Evolutionary conservation across 345 rosid genomes (phyloP), one percentile per base, ranked within the genome.

Genomic region (Lumnitzera littorea): DNA sequence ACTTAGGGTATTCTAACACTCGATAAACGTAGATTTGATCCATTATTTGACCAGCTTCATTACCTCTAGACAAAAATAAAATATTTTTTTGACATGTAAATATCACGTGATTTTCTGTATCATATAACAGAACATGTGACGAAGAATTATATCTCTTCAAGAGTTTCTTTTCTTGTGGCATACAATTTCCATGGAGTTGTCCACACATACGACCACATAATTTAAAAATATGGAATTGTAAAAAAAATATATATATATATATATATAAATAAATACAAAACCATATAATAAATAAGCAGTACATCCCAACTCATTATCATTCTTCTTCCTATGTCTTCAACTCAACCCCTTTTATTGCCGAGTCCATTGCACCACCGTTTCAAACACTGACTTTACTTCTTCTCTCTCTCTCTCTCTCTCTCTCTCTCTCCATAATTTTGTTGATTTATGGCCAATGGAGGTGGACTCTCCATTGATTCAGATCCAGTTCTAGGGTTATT

Each of bases 391-490:
- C 43, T 36, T 36, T 36, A 36, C 43, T 36, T 36, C 31, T 27
- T 70, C 57, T 51, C 50, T 57, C 67, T 57, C 60, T 62, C 71
- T 61, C 75, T 51, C 68, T 53, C 70, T 24, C 53, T 25, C 24
- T 41, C 56, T 65, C 46, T 70, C 60, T 61, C 23, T 15, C 46
- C 15, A 55, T 9, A 20, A 50, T 15, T 25, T 51, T 70, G 67
- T 75, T 51, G 63, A 72, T 84, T 71, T 70, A 85, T 82, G 86
- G 86, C 86, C 76, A 75, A 59, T 31, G 75, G 69, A 60, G 67
- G 78, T 72, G 79, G 82, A 76, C 78, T 80, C 78, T 73, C 84
- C 80, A 59, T 85, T 76, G 84, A 85, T 85, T 78, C 75, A 61
- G 83, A 82, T 76, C 82, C 55, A 15, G 48, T 46, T 23, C 43